A percentile compares a stretch with the other conserved stretches of the same genome.
phyloP scores from a whole-genome alignment of 768 basidiomycete genomes.

The Leccinum aurantiacum region DNA sequence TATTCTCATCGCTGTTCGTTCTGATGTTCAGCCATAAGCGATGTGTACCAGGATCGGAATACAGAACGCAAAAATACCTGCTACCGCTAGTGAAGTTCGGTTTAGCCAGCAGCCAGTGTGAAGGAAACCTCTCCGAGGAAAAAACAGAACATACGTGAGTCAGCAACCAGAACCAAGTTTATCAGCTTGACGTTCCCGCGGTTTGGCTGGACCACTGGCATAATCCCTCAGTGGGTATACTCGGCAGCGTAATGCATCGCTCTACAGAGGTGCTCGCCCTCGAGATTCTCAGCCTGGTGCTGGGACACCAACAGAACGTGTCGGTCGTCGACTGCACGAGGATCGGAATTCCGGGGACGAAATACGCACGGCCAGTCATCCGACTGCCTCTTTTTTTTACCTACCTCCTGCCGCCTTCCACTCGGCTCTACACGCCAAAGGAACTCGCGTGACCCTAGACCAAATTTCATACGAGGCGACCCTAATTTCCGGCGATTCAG shows the following conservation, averaged over 20 bases:
- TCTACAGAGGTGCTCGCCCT: slow-evolving; percentile 6
- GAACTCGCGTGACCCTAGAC: slow-evolving; percentile 21
- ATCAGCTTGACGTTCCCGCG: slow-evolving; percentile 24
- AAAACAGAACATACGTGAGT: slow-evolving; percentile 6
- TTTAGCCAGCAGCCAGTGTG: slow-evolving; percentile 1
- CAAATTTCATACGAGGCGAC: slow-evolving; percentile 19
- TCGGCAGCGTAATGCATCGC: slow-evolving; percentile 10
- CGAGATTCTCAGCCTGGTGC: slow-evolving; percentile 11
- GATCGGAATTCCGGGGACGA: neutral
- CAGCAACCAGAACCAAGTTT: slow-evolving; percentile 1
- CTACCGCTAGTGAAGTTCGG: slow-evolving; percentile 6
- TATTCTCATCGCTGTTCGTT: slow-evolving; percentile 7
- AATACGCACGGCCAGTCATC: slow-evolving; percentile 15
- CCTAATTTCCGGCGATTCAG: slow-evolving; percentile 25
- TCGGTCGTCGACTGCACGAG: slow-evolving; percentile 2
- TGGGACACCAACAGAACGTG: neutral
- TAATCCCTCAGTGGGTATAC: slow-evolving; percentile 5
- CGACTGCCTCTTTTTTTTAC: slow-evolving; percentile 1
- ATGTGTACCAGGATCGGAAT: neutral
- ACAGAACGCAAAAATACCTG: slow-evolving; percentile 9
- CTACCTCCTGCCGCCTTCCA: slow-evolving; percentile 5
- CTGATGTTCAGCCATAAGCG: neutral
- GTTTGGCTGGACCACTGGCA: slow-evolving; percentile 9
- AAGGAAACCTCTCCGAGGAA: slow-evolving; percentile 1
- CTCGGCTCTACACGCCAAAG: slow-evolving; percentile 9